Evolutionary conservation across 1,139 yeast genomes (phyloP).

Genomic region (Candida neerlandica): DNA sequence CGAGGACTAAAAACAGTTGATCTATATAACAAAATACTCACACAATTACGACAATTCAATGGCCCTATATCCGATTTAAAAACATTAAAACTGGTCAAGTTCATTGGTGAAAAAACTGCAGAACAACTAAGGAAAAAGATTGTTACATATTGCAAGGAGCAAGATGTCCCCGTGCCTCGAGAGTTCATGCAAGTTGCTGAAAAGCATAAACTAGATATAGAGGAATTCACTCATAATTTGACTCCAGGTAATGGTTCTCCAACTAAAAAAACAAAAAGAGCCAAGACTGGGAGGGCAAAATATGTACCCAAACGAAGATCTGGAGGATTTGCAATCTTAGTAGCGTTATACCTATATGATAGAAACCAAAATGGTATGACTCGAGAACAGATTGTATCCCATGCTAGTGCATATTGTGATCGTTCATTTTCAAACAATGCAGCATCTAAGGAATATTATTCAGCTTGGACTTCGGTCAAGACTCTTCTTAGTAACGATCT

Average conservation of each 20-base stretch:
- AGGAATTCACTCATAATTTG: conserved; percentile 15
- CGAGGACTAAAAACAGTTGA: conserved; percentile 45
- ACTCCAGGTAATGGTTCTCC: conserved; percentile 18
- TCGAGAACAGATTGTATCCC: conserved; percentile 57
- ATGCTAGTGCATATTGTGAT: conserved; percentile 66
- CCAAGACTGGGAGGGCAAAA: conserved; percentile 15
- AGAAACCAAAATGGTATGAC: conserved; percentile 52
- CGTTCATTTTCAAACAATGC: conserved; percentile 67
- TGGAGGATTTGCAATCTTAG: conserved; percentile 84
- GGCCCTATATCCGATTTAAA: conserved; percentile 50
- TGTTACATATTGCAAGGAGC: conserved; percentile 47
- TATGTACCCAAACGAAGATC: conserved; percentile 80
- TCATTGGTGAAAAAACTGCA: conserved; percentile 66
- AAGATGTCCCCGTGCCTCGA: conserved; percentile 42
- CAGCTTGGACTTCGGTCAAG: conserved; percentile 80
- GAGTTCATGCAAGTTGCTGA: conserved; percentile 23
- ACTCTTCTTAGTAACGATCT: conserved; percentile 64
- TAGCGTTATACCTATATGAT: conserved; percentile 63
- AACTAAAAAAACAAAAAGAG: conserved; percentile 25
- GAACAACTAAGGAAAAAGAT: conserved; percentile 43
- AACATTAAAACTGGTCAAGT: conserved; percentile 53
- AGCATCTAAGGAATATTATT: conserved; percentile 60
- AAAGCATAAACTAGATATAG: conserved; percentile 10
- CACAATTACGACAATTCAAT: conserved; percentile 44
- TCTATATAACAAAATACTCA: conserved; percentile 52